A percentile compares a stretch with the other conserved stretches of the same genome.
Conservation (phyloP, 2,329 filamentous ascomycete genomes). For the Capronia coronata region DNA sequence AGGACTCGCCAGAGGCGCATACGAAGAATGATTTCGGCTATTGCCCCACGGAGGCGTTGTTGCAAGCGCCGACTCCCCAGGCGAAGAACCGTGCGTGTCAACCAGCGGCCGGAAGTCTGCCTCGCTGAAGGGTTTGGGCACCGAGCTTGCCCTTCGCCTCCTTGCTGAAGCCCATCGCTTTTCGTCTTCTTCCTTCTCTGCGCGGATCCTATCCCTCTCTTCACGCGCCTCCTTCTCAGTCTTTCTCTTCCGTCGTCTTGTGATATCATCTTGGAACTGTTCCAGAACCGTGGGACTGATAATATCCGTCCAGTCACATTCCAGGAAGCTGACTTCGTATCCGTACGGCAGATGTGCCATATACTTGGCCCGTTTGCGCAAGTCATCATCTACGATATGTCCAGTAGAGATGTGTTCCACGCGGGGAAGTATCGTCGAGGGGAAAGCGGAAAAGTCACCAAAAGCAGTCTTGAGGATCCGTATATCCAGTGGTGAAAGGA, state of each 20-base stretch:
- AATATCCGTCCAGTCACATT: slow-evolving; percentile 93
- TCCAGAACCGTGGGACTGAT: slow-evolving; percentile 69
- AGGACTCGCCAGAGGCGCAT: slow-evolving; percentile 60
- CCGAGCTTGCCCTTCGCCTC: slow-evolving; percentile 51
- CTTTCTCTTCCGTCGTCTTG: slow-evolving; percentile 67
- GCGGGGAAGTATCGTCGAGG: slow-evolving; percentile 75
- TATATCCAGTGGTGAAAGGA: slow-evolving; percentile 84
- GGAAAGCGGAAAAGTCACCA: slow-evolving; percentile 73
- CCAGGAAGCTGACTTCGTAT: slow-evolving; percentile 84
- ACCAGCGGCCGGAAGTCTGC: slow-evolving; percentile 62
- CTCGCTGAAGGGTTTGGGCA: slow-evolving; percentile 46
- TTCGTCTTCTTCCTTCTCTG: slow-evolving; percentile 71
- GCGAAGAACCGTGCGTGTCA: slow-evolving; percentile 31
- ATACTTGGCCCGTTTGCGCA: slow-evolving; percentile 80
- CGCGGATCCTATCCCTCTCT: slow-evolving; percentile 74
- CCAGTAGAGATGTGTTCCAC: slow-evolving; percentile 86
- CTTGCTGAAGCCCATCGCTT: slow-evolving; percentile 62
- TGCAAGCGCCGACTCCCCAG: slow-evolving; percentile 32
- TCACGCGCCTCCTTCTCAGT: slow-evolving; percentile 77
- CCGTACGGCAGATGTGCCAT: slow-evolving; percentile 78
- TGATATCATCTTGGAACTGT: slow-evolving; percentile 69
- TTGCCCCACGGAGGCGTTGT: slow-evolving; percentile 39
- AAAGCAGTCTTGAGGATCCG: slow-evolving; percentile 86
- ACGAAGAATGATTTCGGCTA: slow-evolving; percentile 36
- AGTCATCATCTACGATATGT: slow-evolving; percentile 75